Conservation (phyloP, 495 filamentous ascomycete species). For the Chaetomium fimeti region DNA sequence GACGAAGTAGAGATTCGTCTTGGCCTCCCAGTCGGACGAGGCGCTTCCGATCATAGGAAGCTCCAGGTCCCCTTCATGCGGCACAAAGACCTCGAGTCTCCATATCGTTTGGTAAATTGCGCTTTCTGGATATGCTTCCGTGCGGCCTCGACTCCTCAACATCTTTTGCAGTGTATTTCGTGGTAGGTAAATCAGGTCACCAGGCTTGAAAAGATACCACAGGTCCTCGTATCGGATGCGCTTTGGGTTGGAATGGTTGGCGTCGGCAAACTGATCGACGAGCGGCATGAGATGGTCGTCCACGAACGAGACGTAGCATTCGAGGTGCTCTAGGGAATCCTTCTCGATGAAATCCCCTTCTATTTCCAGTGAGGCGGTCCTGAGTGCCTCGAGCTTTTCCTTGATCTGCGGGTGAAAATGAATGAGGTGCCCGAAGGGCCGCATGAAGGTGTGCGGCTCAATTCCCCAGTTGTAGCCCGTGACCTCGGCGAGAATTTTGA, state of each 20-base stretch:
- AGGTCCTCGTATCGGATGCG: constrained; percentile 3
- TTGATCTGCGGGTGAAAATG: constrained; percentile 1
- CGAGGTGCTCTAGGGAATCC: background rate
- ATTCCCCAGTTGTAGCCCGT: constrained; percentile 1
- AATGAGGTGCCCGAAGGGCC: constrained; percentile 2
- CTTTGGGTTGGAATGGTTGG: background rate
- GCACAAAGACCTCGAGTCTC: background rate
- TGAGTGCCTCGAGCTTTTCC: background rate
- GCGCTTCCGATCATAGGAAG: background rate
- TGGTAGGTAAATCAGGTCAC: background rate
- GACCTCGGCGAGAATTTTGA: constrained; percentile 1
- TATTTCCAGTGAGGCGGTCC: background rate
- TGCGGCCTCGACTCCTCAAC: background rate
- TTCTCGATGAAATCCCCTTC: background rate
- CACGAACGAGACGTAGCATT: constrained; percentile 6
- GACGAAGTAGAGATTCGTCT: background rate
- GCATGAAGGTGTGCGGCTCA: constrained; percentile 4
- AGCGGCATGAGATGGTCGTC: background rate
- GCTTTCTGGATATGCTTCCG: background rate
- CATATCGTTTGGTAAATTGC: background rate
- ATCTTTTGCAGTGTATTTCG: background rate
- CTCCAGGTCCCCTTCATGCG: background rate
- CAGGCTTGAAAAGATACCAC: constrained; percentile 2
- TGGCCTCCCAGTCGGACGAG: background rate
- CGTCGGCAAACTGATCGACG: background rate